Percentiles rank a stretch among this genome's conserved stretches.
phyloP scores from a whole-genome alignment of 257 asterid species.

The Scutellaria barbata region DNA sequence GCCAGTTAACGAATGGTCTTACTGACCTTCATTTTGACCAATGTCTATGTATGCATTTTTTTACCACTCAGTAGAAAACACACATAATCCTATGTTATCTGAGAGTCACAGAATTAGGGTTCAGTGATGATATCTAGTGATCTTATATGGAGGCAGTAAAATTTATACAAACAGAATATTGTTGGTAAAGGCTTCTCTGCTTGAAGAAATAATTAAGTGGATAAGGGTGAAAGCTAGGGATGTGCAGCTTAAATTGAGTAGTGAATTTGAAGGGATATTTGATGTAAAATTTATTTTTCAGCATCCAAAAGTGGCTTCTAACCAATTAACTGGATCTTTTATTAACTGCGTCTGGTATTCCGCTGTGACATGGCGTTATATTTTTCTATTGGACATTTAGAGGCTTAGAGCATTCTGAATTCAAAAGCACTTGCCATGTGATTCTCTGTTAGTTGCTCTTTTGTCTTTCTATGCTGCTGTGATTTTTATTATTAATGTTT shows the following conservation, averaged over 20 bases:
- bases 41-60: background rate
- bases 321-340: conserved; percentile 1
- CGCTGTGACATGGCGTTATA: too few species aligned
- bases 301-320: conserved; percentile 11
- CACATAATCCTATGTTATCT: background rate
- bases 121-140: conserved; percentile 6
- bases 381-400: background rate
- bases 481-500: background rate
- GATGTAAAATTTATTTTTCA: background rate
- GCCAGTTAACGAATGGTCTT: background rate
- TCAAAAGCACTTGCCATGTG: conserved; percentile 1
- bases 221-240: background rate
- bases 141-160: background rate
- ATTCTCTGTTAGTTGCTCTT: conserved; percentile 6
- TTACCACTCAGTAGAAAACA: background rate
- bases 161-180: background rate
- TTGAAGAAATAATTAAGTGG: conserved; percentile 20
- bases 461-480: conserved; percentile 9
- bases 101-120: background rate
- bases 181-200: conserved; percentile 11
- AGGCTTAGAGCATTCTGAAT: conserved; percentile 21
- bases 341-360: too few species aligned
- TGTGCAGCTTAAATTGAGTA: conserved; percentile 14
- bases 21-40: background rate
- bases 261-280: background rate